Base-by-base conservation (phyloP, 2,329 filamentous ascomycete species). In the Aureobasidium sp. region DNA sequence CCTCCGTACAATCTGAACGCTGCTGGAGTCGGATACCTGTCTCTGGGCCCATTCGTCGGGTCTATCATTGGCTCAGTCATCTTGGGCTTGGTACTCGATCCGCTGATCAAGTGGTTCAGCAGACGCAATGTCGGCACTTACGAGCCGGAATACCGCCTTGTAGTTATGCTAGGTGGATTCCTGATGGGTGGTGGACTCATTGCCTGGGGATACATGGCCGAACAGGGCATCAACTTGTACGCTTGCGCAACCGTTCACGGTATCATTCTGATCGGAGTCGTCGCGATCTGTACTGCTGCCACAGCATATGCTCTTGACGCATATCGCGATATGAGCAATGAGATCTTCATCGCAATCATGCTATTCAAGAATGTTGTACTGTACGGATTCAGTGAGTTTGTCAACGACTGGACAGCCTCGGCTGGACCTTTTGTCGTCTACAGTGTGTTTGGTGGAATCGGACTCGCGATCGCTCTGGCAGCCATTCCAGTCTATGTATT, bases 1-100 rank as follows among this genome's bases (percentile, higher is more conserved):
- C 80, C 82, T 16, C 84, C 84, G 0, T 87, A 86, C 74, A 72
- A 73, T 23, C 76, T 81, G 42, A 74, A 71, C 9, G 76, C 79
- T 1, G 77, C 77, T 1, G 77, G 76, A 20, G 81, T 83, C 27
- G 82, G 81, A 56, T 83, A 82, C 65, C 74, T 81, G 2, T 81
- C 80, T 7, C 71, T 81, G 10, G 76, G 77, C 1, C 78, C 79
- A 3, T 81, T 80, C 43, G 71, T 80, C 8, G 81, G 81, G 16
- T 78, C 78, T 27, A 68, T 78, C 3, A 42, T 81, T 9, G 78
- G 74, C 25, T 71, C 73, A n/a, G 54, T 79, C 8, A 66, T 79
- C 45, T 71, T 79, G 1, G 75, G 76, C 2, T 69, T 70, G 1
- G 70, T 76, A 13, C 72, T 76, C 11, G 80, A 82, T 65, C 77